Evolutionary conservation across 805 yeast genomes (phyloP).

Genomic region (Ogataea wickerhamii): DNA sequence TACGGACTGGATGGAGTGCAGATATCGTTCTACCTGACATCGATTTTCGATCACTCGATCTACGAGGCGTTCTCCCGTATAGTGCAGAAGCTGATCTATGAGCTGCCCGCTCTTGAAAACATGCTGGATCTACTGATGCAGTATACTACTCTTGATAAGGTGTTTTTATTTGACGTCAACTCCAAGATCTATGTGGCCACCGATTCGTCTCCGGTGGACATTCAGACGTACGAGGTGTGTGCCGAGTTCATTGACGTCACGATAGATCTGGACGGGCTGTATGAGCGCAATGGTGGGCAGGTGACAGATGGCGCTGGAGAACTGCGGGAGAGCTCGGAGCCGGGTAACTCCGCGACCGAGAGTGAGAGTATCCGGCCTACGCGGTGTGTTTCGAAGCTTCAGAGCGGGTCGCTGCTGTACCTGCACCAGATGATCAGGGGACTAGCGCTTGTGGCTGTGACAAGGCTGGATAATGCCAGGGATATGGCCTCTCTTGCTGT

Average conservation of each 20-base stretch:
- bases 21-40: conserved; percentile 85
- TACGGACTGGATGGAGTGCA: conserved; percentile 89
- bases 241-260: conserved; percentile 96
- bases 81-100: conserved; percentile 86
- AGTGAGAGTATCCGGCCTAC: conserved; percentile 22
- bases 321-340: conserved; percentile 4
- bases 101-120: conserved; percentile 82
- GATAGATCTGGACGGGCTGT: conserved; percentile 76
- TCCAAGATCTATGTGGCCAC: conserved; percentile 95
- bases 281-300: conserved; percentile 33
- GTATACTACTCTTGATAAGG: conserved; percentile 88
- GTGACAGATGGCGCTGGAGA: too few species aligned
- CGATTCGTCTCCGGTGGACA: conserved; percentile 92
- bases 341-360: conserved; percentile 5
- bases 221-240: conserved; percentile 93
- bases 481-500: conserved; percentile 54
- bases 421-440: conserved; percentile 92
- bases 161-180: conserved; percentile 85
- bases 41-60: conserved; percentile 92
- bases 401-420: conserved; percentile 80
- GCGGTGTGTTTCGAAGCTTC: conserved; percentile 67
- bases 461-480: conserved; percentile 58
- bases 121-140: conserved; percentile 84
- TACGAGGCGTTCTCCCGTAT: conserved; percentile 94
- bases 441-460: conserved; percentile 82